phyloP scores from a whole-genome alignment of 352 stramenopile species.

The Phytophthora sp. region DNA sequence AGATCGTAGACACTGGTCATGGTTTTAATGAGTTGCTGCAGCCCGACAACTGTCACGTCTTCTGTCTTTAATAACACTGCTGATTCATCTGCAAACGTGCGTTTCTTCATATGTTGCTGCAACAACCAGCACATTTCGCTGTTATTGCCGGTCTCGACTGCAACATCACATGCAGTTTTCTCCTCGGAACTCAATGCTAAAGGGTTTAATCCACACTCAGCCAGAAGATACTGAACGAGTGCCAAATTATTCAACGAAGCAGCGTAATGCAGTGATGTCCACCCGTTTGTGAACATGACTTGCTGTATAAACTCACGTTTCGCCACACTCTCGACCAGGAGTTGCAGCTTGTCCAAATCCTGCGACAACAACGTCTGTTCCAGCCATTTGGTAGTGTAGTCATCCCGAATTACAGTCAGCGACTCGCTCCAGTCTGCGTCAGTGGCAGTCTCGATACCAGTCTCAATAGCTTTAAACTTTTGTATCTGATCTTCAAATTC shows the following conservation, averaged over 20 bases:
- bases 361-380: not conserved
- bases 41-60: not conserved
- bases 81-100: not conserved
- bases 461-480: not conserved
- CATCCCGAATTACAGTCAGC: not conserved
- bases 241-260: not conserved
- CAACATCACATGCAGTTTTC: constrained; percentile 9
- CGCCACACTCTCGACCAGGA: not conserved
- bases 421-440: not conserved
- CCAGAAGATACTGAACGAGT: constrained; percentile 10
- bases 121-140: constrained; percentile 9
- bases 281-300: not conserved
- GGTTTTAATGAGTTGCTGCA: constrained; percentile 30
- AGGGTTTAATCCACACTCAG: constrained; percentile 12
- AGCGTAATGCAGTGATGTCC: constrained; percentile 10
- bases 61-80: constrained; percentile 1
- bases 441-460: not conserved
- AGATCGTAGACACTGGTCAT: constrained; percentile 45
- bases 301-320: constrained; percentile 6
- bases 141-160: not conserved
- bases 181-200: not conserved
- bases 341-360: not conserved
- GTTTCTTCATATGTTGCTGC: constrained; percentile 15
- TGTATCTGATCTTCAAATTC: constrained; percentile 3
- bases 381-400: constrained; percentile 3